Evolutionary conservation across 176 grass and related monocot species (phyloP).

Genomic region (Aegilops sharonensis): DNA sequence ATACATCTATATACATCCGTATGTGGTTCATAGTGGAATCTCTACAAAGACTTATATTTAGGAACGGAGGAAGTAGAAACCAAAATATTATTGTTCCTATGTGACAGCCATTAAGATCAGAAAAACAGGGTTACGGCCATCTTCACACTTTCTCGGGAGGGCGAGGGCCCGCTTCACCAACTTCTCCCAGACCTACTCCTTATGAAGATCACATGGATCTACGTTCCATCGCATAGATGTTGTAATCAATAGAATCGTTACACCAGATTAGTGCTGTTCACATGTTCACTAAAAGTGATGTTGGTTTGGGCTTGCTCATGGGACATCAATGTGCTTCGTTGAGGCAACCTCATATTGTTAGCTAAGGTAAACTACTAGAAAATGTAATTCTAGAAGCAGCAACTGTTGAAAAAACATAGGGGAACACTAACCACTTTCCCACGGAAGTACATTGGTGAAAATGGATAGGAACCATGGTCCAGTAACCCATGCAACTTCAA

Average conservation of each 20-base stretch:
- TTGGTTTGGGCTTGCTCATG: neutral
- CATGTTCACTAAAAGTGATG: neutral
- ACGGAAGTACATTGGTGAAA: constrained; percentile 99
- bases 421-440: constrained; percentile 95
- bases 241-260: constrained; percentile 13
- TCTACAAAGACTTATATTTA: too few relatives aligned
- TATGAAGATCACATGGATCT: constrained; percentile 9
- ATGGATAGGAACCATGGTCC: constrained; percentile 99
- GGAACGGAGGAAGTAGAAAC: neutral
- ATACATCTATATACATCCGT: too few relatives aligned
- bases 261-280: neutral
- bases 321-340: neutral
- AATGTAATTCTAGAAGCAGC: constrained; percentile 28
- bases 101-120: neutral
- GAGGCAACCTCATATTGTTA: constrained; percentile 9
- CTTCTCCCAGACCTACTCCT: neutral
- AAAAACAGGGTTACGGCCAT: constrained; percentile 2
- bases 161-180: neutral
- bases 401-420: constrained; percentile 27
- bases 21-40: too few relatives aligned
- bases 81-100: constrained; percentile 3
- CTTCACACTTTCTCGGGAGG: constrained; percentile 1
- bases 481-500: constrained; percentile 96
- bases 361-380: neutral
- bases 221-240: neutral